These are phyloP conservation scores for Fonsecaea nubica DNA, from an alignment of 2,329 filamentous ascomycete genomes.

Conservation along the genomic window DNA sequence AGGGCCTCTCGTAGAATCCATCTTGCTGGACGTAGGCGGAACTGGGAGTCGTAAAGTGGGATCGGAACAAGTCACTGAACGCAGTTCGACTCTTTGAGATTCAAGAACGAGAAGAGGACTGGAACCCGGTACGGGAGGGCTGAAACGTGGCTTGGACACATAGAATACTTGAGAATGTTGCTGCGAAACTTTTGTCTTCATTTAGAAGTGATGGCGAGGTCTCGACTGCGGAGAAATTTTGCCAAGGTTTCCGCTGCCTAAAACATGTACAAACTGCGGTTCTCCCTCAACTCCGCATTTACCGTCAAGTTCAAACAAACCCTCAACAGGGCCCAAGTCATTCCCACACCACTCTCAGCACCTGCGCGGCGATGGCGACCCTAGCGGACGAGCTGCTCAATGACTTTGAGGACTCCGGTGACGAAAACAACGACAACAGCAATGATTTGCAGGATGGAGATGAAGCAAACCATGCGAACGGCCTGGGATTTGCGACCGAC, in stretches of 20 bases:
- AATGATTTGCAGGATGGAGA: slow-evolving; percentile 54
- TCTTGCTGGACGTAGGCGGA: slow-evolving; percentile 51
- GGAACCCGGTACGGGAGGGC: neutral
- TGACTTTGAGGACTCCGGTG: slow-evolving; percentile 85
- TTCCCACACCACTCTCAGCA: neutral
- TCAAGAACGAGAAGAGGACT: neutral
- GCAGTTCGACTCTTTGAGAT: neutral
- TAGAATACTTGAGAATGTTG: neutral
- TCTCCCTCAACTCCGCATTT: neutral
- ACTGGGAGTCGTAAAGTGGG: neutral
- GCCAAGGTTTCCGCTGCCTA: slow-evolving; percentile 16
- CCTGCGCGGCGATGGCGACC: slow-evolving; percentile 72
- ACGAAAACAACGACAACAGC: slow-evolving; percentile 72
- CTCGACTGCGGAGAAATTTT: slow-evolving; percentile 20
- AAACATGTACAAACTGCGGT: slow-evolving; percentile 1
- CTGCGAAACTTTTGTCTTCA: neutral
- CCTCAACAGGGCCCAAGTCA: slow-evolving; percentile 10
- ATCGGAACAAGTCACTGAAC: neutral
- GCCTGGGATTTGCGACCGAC: slow-evolving; percentile 42
- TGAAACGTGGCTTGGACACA: neutral
- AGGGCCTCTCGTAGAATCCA: slow-evolving; percentile 90
- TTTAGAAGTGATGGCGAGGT: neutral
- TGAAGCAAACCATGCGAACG: slow-evolving; percentile 36
- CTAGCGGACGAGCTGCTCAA: slow-evolving; percentile 91
- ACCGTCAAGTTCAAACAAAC: neutral